Evolutionary conservation across 192 early-diverging fungal species (phyloP).

Genomic region (Chytriomyces sp.): DNA sequence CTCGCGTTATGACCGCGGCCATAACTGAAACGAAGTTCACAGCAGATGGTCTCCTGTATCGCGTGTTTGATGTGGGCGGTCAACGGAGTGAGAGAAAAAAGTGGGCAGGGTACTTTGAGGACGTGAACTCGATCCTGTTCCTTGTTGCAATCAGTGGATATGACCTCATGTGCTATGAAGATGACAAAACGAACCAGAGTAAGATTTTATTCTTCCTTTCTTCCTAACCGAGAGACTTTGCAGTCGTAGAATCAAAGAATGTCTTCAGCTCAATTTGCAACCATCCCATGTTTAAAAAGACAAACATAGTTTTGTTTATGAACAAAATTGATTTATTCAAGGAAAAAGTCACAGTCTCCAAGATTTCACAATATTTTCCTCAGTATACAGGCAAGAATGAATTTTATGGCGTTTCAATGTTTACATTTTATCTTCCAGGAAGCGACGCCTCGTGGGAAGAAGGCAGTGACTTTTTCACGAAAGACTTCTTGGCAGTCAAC

Average conservation of each 20-base stretch:
- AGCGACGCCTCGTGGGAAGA: constrained; percentile 41
- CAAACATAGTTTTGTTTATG: constrained; percentile 47
- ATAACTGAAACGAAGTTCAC: neutral
- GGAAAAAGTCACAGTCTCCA: constrained; percentile 39
- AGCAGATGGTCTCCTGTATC: neutral
- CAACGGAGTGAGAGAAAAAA: neutral
- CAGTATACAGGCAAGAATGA: constrained; percentile 40
- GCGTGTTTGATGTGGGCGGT: neutral
- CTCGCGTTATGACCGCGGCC: neutral
- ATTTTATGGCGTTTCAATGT: no score
- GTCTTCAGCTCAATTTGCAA: no score
- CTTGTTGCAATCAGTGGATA: neutral
- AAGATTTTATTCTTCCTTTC: neutral
- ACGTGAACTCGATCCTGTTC: neutral
- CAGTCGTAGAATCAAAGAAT: no score
- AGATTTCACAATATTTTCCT: constrained; percentile 45
- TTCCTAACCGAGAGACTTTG: no score
- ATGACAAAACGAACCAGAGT: neutral
- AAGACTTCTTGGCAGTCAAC: constrained; percentile 40
- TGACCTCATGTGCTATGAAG: neutral
- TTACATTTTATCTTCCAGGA: no score
- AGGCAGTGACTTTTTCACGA: constrained; percentile 41
- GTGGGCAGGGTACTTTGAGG: constrained; percentile 7
- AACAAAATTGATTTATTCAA: constrained; percentile 57
- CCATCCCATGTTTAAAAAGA: no score